These are phyloP conservation scores for Gaeumannomyces tritici DNA, from an alignment of 2,329 filamentous ascomycete genomes.

Conservation along the genomic window DNA sequence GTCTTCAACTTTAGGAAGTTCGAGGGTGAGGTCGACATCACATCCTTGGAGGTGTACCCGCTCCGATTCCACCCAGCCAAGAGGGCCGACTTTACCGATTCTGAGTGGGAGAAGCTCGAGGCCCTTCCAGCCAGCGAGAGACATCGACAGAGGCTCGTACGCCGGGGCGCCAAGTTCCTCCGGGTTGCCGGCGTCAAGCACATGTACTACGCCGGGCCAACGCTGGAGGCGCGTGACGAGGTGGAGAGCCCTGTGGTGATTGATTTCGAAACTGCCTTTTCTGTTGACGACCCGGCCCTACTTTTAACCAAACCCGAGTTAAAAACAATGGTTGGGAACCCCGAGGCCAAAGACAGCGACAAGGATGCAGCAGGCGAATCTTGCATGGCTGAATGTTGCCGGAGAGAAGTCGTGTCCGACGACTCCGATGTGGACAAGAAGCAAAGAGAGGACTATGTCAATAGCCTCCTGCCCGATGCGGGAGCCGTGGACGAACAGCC, in stretches of 20 bases:
- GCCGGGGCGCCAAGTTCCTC: slow-evolving; percentile 13
- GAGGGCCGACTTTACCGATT: background rate
- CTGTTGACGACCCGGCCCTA: slow-evolving; percentile 1
- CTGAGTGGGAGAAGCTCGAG: background rate
- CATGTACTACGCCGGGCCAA: slow-evolving; percentile 18
- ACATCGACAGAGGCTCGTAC: slow-evolving; percentile 10
- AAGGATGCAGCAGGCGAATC: background rate
- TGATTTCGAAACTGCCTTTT: slow-evolving; percentile 18
- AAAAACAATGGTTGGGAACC: background rate
- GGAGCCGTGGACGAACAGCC: background rate
- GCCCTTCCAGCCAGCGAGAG: background rate
- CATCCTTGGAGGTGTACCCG: slow-evolving; percentile 16
- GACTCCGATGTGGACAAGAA: slow-evolving; percentile 8
- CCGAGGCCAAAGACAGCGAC: background rate
- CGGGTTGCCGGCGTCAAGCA: slow-evolving; percentile 11
- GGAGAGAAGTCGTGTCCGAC: background rate
- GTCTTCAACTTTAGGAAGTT: slow-evolving; percentile 14
- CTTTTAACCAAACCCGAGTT: background rate
- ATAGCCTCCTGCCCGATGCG: slow-evolving; percentile 7
- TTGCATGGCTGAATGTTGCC: slow-evolving; percentile 8
- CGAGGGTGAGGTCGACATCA: slow-evolving; percentile 15
- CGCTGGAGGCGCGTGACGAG: slow-evolving; percentile 14
- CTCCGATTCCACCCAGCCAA: slow-evolving; percentile 7
- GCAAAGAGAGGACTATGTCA: slow-evolving; percentile 6
- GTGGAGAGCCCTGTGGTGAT: slow-evolving; percentile 21